These are phyloP conservation scores for Candida manassasensis DNA, from an alignment of 805 yeast species.

Conservation along the genomic window DNA sequence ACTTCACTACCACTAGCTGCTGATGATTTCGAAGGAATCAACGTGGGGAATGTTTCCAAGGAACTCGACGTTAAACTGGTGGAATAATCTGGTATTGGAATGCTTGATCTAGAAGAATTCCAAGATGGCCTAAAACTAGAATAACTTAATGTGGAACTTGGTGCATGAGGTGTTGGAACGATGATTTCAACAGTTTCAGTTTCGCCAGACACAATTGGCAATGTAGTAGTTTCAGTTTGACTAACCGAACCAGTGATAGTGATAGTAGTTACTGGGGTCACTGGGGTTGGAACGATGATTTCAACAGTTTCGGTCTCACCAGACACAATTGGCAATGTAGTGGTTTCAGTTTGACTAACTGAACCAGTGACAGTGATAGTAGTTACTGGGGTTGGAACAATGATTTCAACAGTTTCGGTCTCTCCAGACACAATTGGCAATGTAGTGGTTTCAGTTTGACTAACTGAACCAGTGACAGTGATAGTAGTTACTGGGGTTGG, in stretches of 20 bases:
- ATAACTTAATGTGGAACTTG: not conserved
- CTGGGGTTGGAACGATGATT: conserved; percentile 1
- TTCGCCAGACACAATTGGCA: conserved; percentile 4
- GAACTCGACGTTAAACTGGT: not conserved
- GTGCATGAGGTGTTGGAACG: not conserved
- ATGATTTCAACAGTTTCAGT: conserved; percentile 5
- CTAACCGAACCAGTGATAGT: not conserved
- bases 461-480: not conserved
- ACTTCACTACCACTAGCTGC: too few relatives aligned
- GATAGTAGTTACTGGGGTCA: conserved; percentile 2
- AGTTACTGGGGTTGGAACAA: not conserved
- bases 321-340: not conserved
- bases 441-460: not conserved
- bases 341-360: not conserved
- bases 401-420: not conserved
- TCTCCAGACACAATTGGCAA: not conserved
- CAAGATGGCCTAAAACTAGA: not conserved
- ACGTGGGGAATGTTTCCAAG: not conserved
- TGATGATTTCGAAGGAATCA: not conserved
- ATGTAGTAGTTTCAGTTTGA: not conserved
- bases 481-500: conserved; percentile 1
- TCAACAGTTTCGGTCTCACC: not conserved
- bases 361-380: conserved; percentile 1
- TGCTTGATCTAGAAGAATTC: not conserved
- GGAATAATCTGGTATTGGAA: not conserved